phyloP scores from a whole-genome alignment of 2,329 filamentous ascomycete species.

The Pseudomassariella vexata region DNA sequence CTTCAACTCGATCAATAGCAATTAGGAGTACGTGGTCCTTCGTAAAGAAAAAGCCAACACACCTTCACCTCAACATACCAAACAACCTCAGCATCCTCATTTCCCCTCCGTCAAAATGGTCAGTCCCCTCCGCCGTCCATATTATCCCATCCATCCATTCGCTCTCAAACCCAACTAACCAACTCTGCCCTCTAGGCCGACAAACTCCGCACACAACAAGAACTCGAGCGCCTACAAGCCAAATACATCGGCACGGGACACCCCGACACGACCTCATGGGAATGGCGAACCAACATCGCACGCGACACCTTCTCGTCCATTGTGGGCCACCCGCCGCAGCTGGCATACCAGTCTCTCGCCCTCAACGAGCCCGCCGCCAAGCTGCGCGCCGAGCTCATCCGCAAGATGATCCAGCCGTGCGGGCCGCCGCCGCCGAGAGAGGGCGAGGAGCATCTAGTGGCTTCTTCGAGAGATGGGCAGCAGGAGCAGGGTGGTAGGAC shows the following conservation, averaged over 20 bases:
- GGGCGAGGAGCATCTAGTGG: no score
- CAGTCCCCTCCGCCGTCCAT: no score
- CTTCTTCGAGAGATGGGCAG: not conserved
- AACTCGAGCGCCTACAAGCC: conserved; percentile 93
- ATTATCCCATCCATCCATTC: no score
- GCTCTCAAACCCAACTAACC: no score
- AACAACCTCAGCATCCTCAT: no score
- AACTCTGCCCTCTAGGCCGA: conserved; percentile 72
- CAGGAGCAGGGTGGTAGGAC: no score
- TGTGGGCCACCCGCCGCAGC: conserved; percentile 79
- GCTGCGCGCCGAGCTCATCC: conserved; percentile 73
- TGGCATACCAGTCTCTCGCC: conserved; percentile 85
- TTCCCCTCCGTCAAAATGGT: no score
- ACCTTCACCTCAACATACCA: no score
- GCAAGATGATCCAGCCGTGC: conserved; percentile 65
- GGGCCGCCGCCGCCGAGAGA: conserved; percentile 53
- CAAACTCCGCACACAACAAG: conserved; percentile 95
- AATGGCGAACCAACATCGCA: conserved; percentile 93
- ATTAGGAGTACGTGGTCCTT: no score
- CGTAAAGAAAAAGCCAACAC: no score
- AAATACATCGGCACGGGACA: conserved; percentile 95
- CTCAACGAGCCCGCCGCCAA: conserved; percentile 81
- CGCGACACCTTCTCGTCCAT: conserved; percentile 89
- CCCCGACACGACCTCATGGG: conserved; percentile 93
- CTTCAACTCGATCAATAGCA: no score